Conservation (phyloP, 2,329 filamentous ascomycete species). For the Huntiella omanensis region DNA sequence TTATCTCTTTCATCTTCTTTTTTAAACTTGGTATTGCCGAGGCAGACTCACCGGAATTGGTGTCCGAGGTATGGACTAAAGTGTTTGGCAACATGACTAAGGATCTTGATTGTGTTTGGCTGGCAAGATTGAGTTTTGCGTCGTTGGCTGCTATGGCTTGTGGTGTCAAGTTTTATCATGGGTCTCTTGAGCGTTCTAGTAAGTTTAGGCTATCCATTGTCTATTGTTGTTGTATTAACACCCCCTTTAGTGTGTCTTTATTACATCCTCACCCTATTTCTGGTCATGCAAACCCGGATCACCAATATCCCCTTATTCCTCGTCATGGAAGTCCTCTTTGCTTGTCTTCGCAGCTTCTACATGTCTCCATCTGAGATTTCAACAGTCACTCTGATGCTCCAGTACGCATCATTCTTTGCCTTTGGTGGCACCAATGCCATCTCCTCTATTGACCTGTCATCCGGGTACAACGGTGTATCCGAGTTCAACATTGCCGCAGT, state of each 20-base stretch:
- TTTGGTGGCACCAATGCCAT: slow-evolving; percentile 87
- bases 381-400: slow-evolving; percentile 54
- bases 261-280: slow-evolving; percentile 55
- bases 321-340: slow-evolving; percentile 44
- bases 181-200: background rate
- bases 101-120: slow-evolving; percentile 16
- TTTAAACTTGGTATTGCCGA: slow-evolving; percentile 86
- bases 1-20: slow-evolving; percentile 37
- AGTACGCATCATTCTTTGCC: slow-evolving; percentile 74
- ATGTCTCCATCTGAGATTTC: slow-evolving; percentile 41
- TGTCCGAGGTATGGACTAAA: slow-evolving; percentile 23
- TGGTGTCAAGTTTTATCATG: background rate
- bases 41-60: slow-evolving; percentile 72
- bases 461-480: slow-evolving; percentile 79
- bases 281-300: slow-evolving; percentile 70
- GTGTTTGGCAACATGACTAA: slow-evolving; percentile 23
- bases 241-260: slow-evolving; percentile 32
- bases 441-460: slow-evolving; percentile 84
- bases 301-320: slow-evolving; percentile 76
- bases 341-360: slow-evolving; percentile 27
- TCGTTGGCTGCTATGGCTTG: slow-evolving; percentile 17
- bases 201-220: background rate
- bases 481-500: slow-evolving; percentile 68
- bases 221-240: too few relatives aligned
- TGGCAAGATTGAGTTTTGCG: slow-evolving; percentile 18